Evolutionary conservation across 495 filamentous ascomycete species (phyloP), one percentile per base, ranked within the genome.

Genomic region (Aspergillus sclerotioniger): DNA sequence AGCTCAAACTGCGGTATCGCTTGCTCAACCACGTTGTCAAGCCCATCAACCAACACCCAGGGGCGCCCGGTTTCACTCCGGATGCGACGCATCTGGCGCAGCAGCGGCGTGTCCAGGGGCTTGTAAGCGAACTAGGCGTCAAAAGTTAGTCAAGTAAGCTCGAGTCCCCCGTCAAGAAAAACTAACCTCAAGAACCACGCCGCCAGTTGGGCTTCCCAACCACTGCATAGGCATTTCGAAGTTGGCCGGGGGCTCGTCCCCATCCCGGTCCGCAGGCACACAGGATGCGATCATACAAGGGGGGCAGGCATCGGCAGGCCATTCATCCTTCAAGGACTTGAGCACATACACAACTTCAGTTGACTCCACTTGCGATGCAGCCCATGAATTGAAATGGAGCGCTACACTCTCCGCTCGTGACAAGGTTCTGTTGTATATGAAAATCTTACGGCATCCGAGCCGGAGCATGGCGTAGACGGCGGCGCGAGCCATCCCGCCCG

Each of bases 1-100:
- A 92, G 70, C 68, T 92, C 90, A 66, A 91, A 92, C 46, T 90
- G 88, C 25, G 90, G 88, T 69, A 89, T 90, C 2, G 87, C 90
- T 75, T 91, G 90, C 67, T 94, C 90, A 1, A 83, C 82, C 0
- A 94, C 80, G 29, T 92, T 83, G 64, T 92, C 90, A 9, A 92
- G 71, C 6, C 89, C 90, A 63, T 92, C 89, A n/a, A 91, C 83
- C 32, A 88, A 79, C 4, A 90, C 85, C 89, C 89, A 94, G 1
- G 84, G 82, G 17, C 80, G 82, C 10, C 81, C 80, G 0, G 84
- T 84, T 56, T 82, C 78, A 50, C 79, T 81, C 19, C 85, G 76
- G 29, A 88, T 68, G 32, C 69, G 71, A 15, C 80, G 76, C 63
- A 89, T 82, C 61, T 92, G 89, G 25, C 76, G 69, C 13, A 91